Conservation (phyloP, 257 asterid genomes). For the Fraxinus cuspidata region DNA sequence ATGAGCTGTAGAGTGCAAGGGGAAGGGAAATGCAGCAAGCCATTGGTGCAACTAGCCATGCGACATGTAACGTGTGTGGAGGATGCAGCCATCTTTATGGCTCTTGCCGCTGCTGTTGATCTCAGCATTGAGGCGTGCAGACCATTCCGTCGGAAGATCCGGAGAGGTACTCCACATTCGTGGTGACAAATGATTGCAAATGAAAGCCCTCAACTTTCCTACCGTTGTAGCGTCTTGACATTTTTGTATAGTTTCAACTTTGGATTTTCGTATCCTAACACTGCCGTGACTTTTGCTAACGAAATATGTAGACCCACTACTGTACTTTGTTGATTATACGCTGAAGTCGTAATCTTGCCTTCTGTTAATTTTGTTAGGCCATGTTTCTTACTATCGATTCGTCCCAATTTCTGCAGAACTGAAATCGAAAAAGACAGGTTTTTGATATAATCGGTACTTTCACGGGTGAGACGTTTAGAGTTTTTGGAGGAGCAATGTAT, state of each 20-base stretch:
- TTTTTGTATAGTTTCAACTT: conserved; percentile 39
- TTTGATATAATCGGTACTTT: no score
- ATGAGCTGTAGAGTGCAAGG: conserved; percentile 91
- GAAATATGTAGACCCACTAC: background rate
- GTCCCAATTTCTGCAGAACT: background rate
- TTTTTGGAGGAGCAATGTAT: no score
- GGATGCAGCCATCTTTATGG: conserved; percentile 97
- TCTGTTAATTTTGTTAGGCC: background rate
- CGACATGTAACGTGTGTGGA: conserved; percentile 86
- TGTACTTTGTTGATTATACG: background rate
- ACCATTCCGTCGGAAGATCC: conserved; percentile 69
- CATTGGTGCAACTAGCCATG: conserved; percentile 84
- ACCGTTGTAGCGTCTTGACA: conserved; percentile 24
- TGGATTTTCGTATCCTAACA: conserved; percentile 18
- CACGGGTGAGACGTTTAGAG: no score
- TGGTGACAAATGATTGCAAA: conserved; percentile 45
- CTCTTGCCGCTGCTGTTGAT: conserved; percentile 94
- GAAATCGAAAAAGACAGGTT: no score
- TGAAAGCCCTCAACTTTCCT: background rate
- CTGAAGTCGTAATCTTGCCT: background rate
- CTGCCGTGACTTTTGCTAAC: background rate
- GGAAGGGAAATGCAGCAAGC: conserved; percentile 84
- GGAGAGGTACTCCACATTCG: conserved; percentile 63
- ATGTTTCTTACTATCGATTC: background rate
- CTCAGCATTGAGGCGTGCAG: conserved; percentile 89